Percentiles rank a stretch among this genome's conserved stretches.
Evolutionary conservation across 169 alveolate genomes (phyloP).

Genomic region (Babesia ovata): DNA sequence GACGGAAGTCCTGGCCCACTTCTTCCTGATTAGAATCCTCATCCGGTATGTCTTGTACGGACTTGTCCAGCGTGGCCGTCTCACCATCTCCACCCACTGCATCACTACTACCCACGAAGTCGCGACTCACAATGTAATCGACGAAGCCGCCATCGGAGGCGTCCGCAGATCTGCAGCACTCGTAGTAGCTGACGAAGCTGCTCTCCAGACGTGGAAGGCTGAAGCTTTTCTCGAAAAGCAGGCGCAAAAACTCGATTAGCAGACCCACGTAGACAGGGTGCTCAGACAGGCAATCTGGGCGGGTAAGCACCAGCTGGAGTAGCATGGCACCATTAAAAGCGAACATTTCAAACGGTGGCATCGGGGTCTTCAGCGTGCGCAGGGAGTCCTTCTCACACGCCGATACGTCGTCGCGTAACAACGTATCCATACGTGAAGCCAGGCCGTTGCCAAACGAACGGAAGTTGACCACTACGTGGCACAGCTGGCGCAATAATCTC

Average conservation of each 20-base stretch:
- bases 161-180: conserved; percentile 14
- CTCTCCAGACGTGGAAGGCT: not conserved
- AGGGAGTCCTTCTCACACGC: not conserved
- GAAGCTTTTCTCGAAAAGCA: conserved; percentile 5
- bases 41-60: not conserved
- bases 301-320: conserved; percentile 20
- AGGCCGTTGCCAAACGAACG: not conserved
- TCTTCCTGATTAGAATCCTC: not conserved
- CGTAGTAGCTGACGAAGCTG: conserved; percentile 33
- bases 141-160: conserved; percentile 2
- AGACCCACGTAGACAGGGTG: conserved; percentile 44
- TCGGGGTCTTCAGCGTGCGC: not conserved
- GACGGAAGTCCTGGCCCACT: conserved; percentile 37
- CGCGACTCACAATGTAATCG: conserved; percentile 17
- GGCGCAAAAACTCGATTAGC: conserved; percentile 15
- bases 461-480: conserved; percentile 17
- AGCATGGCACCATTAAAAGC: conserved; percentile 34
- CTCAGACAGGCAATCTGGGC: conserved; percentile 22
- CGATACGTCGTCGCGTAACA: not conserved
- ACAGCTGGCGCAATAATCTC: conserved; percentile 10
- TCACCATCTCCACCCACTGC: not conserved
- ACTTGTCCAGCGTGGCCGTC: not conserved
- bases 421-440: not conserved
- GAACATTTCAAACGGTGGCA: conserved; percentile 35
- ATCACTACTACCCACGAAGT: not conserved